Evolutionary conservation across 1,284 basidiomycete species (phyloP), one percentile per base, ranked within the genome.

Genomic region (Trichosporon ovoides): DNA sequence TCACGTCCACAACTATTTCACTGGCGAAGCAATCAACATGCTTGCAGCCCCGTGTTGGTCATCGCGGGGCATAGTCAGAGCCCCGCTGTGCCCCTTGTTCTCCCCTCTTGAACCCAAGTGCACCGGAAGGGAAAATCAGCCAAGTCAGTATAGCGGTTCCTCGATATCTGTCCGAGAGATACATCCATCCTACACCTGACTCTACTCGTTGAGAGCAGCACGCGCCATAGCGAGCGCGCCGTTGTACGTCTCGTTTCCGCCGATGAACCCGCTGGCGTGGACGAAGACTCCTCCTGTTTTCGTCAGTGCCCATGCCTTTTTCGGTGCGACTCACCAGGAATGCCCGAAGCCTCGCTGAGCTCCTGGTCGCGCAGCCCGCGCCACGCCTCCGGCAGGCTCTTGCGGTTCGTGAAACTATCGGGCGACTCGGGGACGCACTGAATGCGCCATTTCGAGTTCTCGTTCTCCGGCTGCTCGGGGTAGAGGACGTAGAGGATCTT

Each of bases 191-290:
- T 22, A 31, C 35, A 18, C 20, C 31, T 3, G 13, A 28, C 5
- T 3, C 49, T 57, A 46, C 33, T 53, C 54, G 58, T 35, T 48
- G 24, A 64, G 57, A 28, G 62, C 38, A 2, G 59, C 57, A 67
- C 80, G 81, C 1, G 93, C 93, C 79, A 98, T 86, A 67, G 82
- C 78, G 62, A 98, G 76, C 0, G 87, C 91, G 18, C 95, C 95
- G 35, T 91, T 87, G 77, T 85, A 89, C 3, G 92, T 94, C 73
- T 87, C 84, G 76, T 95, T 92, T n/a, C 92, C 91, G 69, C 93
- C 96, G 69, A 94, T 98, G 74, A 98, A 98, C 3, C 95, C 95
- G 59, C 87, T 88, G 1, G 92, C 90, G 78, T 98, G 95, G 28
- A 94, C 87, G 73, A 98, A 98, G 57, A 97, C 85, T 55, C 92